Conservation (phyloP, 495 filamentous ascomycete species). For the Thozetella sp. region DNA sequence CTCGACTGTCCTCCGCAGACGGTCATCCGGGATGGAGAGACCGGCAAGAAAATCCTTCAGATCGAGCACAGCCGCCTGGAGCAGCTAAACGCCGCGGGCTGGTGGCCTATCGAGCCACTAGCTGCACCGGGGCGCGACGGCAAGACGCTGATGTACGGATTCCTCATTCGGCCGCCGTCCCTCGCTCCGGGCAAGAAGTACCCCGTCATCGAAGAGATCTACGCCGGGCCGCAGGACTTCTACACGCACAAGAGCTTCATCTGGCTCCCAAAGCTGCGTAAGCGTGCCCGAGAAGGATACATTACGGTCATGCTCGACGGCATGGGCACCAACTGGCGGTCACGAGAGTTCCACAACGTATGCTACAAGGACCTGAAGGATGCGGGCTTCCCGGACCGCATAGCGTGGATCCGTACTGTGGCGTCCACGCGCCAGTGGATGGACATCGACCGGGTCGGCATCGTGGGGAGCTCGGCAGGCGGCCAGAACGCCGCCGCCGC, state of each 20-base stretch:
- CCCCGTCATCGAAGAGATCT: conserved; percentile 21
- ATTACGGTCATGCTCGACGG: conserved; percentile 19
- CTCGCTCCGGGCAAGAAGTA: conserved; percentile 17
- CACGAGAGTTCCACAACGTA: conserved; percentile 21
- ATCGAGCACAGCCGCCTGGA: conserved; percentile 13
- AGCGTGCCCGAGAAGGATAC: conserved; percentile 15
- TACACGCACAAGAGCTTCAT: conserved; percentile 13
- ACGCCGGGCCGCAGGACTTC: conserved; percentile 18
- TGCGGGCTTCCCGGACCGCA: conserved; percentile 21
- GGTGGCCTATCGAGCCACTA: conserved; percentile 10
- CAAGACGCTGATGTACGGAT: conserved; percentile 17
- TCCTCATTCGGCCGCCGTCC: conserved; percentile 14
- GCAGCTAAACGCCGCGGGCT: conserved; percentile 3
- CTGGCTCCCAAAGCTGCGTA: conserved; percentile 7
- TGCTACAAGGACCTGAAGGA: conserved; percentile 25
- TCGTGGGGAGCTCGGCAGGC: conserved; percentile 16
- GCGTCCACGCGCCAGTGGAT: conserved; percentile 14
- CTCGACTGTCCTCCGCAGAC: conserved; percentile 16
- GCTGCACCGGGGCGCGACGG: conserved; percentile 15
- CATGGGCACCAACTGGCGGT: conserved; percentile 25
- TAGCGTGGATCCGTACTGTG: conserved; percentile 17
- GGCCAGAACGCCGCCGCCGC: conserved; percentile 19
- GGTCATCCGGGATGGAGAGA: conserved; percentile 14
- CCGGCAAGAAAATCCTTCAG: conserved; percentile 9
- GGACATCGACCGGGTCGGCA: conserved; percentile 16